These are phyloP conservation scores for Sporothrix humicola DNA, from an alignment of 2,329 filamentous ascomycete genomes.

Conservation along the genomic window DNA sequence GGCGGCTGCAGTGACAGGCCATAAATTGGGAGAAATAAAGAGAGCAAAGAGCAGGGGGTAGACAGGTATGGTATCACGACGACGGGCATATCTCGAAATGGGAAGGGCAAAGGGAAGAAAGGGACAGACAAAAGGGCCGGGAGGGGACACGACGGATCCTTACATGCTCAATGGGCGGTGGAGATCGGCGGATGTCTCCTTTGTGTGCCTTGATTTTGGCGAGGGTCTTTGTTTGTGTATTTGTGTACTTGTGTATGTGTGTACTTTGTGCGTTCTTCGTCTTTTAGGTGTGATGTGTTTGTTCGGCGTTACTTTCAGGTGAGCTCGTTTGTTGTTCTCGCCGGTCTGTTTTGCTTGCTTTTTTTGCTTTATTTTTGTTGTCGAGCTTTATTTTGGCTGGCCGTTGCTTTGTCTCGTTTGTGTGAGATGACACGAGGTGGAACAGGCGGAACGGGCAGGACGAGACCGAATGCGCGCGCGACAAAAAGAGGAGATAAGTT, in stretches of 20 bases:
- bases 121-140: background rate
- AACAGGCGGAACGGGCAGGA: background rate
- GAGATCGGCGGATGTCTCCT: slow-evolving; percentile 21
- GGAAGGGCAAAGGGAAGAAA: background rate
- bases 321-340: background rate
- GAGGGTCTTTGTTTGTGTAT: slow-evolving; percentile 5
- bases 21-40: background rate
- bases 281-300: background rate
- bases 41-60: no score
- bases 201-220: slow-evolving; percentile 24
- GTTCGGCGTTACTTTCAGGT: background rate
- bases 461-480: background rate
- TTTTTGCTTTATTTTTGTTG: background rate
- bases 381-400: background rate
- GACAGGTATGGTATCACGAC: slow-evolving; percentile 4
- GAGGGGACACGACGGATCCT: slow-evolving; percentile 5
- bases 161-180: slow-evolving; percentile 21
- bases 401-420: slow-evolving; percentile 12
- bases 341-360: background rate
- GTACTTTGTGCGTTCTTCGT: background rate
- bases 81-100: background rate
- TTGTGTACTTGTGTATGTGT: no score
- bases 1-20: slow-evolving; percentile 11
- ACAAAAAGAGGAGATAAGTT: background rate
- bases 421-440: slow-evolving; percentile 13